phyloP scores from a whole-genome alignment of 441 rosid genomes.

The Arabidopsis lyrata region DNA sequence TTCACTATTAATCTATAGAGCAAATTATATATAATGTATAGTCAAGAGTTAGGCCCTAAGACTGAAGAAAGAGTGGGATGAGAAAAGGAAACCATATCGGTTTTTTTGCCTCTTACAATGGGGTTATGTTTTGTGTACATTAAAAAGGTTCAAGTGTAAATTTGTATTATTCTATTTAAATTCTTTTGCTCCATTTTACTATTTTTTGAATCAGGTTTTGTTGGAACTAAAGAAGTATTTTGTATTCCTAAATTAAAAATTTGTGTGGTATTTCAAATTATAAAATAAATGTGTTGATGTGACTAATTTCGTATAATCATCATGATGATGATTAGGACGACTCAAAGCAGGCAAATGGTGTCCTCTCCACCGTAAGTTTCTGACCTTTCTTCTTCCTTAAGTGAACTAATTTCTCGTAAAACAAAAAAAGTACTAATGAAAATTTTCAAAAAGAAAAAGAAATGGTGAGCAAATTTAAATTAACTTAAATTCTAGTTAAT shows the following conservation, averaged over 20 bases:
- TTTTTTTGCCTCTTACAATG: conserved; percentile 4
- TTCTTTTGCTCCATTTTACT: background rate
- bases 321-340: no score
- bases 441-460: background rate
- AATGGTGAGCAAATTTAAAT: background rate
- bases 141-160: conserved; percentile 31
- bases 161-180: background rate
- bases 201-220: background rate
- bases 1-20: conserved; percentile 12
- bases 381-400: background rate
- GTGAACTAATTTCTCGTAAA: no score
- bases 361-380: background rate
- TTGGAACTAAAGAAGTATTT: background rate
- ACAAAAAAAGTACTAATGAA: background rate
- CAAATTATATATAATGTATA: conserved; percentile 24
- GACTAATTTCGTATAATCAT: no score
- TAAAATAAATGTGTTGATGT: no score
- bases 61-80: background rate
- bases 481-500: background rate
- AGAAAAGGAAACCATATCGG: background rate
- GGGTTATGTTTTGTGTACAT: conserved; percentile 31
- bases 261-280: background rate
- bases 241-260: background rate
- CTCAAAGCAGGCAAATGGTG: background rate
- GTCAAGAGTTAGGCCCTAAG: conserved; percentile 16